Evolutionary conservation across 2,329 filamentous ascomycete species (phyloP).

Genomic region (Orbilia quercus): DNA sequence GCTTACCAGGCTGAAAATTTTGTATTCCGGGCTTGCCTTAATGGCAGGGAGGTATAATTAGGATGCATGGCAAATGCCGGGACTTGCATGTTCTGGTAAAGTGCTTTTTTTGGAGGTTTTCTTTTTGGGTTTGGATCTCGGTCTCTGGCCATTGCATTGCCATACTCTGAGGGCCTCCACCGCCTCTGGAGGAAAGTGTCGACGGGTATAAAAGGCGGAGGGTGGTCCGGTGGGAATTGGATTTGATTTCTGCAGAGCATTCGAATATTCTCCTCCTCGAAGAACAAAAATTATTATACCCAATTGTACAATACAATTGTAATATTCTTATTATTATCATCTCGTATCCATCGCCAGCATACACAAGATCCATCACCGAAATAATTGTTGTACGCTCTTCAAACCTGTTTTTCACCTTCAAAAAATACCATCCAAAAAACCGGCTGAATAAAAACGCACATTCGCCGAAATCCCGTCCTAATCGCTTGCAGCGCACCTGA

Average conservation of each 20-base stretch:
- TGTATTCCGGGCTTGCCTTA: no score
- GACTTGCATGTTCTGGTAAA: background rate
- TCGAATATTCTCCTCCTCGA: no score
- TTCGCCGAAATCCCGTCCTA: slow-evolving; percentile 27
- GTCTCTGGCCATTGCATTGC: slow-evolving; percentile 30
- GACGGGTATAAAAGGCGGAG: slow-evolving; percentile 30
- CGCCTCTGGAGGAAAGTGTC: background rate
- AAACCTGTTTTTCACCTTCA: slow-evolving; percentile 16
- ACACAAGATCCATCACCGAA: background rate
- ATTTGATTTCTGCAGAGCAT: background rate
- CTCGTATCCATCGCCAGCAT: background rate
- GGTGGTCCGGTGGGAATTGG: background rate
- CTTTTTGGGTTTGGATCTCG: slow-evolving; percentile 36
- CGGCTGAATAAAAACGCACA: background rate
- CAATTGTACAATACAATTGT: no score
- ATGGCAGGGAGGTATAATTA: background rate
- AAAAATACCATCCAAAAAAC: background rate
- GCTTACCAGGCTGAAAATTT: no score
- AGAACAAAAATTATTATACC: no score
- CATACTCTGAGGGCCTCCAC: background rate
- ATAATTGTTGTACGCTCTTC: slow-evolving; percentile 11
- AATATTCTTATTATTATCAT: background rate
- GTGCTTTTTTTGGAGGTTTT: slow-evolving; percentile 25
- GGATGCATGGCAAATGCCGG: slow-evolving; percentile 44
- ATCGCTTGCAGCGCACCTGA: slow-evolving; percentile 38